Percentiles rank a stretch among this genome's conserved stretches.
These are phyloP conservation scores for Neocallimastix lanati DNA, from an alignment of 192 early-diverging fungal species.

Conservation along the genomic window DNA sequence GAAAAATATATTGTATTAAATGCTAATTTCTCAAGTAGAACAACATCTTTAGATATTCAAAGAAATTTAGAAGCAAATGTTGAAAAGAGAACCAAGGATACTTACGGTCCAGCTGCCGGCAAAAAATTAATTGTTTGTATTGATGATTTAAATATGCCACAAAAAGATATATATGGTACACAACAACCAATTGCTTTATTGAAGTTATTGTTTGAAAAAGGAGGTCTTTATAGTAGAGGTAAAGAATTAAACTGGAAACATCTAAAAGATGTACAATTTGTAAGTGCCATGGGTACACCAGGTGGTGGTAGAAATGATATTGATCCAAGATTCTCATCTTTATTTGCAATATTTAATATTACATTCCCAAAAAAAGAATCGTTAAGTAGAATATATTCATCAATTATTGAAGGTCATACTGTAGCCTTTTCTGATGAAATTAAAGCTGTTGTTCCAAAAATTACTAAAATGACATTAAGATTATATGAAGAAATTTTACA, in stretches of 20 bases:
- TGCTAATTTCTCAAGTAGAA: slow-evolving; percentile 36
- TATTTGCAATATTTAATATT: slow-evolving; percentile 40
- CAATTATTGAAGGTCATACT: slow-evolving; percentile 31
- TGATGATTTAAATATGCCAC: slow-evolving; percentile 42
- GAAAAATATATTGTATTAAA: slow-evolving; percentile 36
- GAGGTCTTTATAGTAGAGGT: slow-evolving; percentile 34
- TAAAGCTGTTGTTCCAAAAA: slow-evolving; percentile 2
- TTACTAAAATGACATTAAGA: slow-evolving; percentile 5
- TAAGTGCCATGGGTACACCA: slow-evolving; percentile 40
- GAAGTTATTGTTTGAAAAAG: slow-evolving; percentile 35
- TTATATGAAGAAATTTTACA: slow-evolving; percentile 30
- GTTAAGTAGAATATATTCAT: slow-evolving; percentile 26
- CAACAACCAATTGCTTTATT: slow-evolving; percentile 41
- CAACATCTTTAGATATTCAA: slow-evolving; percentile 36
- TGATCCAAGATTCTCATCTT: slow-evolving; percentile 31
- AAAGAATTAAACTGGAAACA: slow-evolving; percentile 45
- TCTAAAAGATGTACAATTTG: slow-evolving; percentile 36
- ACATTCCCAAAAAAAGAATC: slow-evolving; percentile 36
- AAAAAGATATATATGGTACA: slow-evolving; percentile 43
- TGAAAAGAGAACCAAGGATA: slow-evolving; percentile 41
- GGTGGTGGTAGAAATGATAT: slow-evolving; percentile 43
- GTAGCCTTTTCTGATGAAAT: slow-evolving; percentile 23
- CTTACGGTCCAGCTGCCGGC: slow-evolving; percentile 31
- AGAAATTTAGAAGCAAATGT: slow-evolving; percentile 38
- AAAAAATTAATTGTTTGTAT: slow-evolving; percentile 31